These are phyloP conservation scores for Aspergillus affinis DNA, from an alignment of 495 filamentous ascomycete species.

Conservation along the genomic window DNA sequence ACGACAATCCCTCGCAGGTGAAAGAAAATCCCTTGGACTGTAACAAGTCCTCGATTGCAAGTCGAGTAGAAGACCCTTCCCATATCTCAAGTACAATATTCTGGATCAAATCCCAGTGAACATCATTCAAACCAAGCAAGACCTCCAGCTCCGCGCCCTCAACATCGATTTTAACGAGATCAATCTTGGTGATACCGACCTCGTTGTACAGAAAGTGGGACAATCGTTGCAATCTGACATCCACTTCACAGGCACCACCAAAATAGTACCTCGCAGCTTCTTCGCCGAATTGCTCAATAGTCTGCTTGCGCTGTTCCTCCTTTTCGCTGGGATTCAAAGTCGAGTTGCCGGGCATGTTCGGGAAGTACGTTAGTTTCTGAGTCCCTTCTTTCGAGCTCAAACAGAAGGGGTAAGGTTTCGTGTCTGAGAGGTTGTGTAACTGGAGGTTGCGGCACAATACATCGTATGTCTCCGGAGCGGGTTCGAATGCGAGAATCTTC, in stretches of 20 bases:
- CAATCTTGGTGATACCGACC: background rate
- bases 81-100: slow-evolving; percentile 4
- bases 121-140: slow-evolving; percentile 2
- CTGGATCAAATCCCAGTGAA: background rate
- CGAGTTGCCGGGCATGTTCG: slow-evolving; percentile 1
- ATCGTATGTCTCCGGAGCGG: slow-evolving; percentile 24
- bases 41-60: background rate
- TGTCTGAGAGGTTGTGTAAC: background rate
- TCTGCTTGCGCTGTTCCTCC: background rate
- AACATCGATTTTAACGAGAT: slow-evolving; percentile 9
- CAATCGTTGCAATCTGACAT: background rate
- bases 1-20: background rate
- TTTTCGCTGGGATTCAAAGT: slow-evolving; percentile 1
- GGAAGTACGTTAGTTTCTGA: background rate
- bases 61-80: background rate
- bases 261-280: background rate
- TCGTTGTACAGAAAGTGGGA: slow-evolving; percentile 1
- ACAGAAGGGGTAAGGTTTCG: background rate
- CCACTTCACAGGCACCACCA: background rate
- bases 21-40: background rate
- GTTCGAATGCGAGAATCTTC: slow-evolving; percentile 27
- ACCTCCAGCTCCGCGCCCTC: slow-evolving; percentile 4
- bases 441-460: slow-evolving; percentile 21
- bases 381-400: background rate
- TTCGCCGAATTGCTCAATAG: background rate